phyloP scores from a whole-genome alignment of 1,139 yeast species.

The Nematodospora anomalae region DNA sequence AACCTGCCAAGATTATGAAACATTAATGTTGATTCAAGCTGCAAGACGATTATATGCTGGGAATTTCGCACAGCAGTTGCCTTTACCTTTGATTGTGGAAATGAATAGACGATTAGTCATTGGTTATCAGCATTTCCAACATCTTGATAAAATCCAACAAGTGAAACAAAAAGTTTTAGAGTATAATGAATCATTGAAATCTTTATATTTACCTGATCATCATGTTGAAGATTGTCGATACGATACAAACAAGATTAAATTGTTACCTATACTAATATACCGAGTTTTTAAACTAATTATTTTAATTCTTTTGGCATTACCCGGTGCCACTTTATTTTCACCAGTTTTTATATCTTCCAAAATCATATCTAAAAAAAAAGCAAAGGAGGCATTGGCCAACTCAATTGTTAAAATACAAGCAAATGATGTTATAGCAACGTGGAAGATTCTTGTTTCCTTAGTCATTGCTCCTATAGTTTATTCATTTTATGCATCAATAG shows the following conservation, averaged over 20 bases:
- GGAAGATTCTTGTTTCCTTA: constrained; percentile 90
- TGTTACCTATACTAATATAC: constrained; percentile 46
- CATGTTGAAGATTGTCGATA: constrained; percentile 68
- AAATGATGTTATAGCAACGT: constrained; percentile 89
- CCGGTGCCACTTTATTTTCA: constrained; percentile 80
- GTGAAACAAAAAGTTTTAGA: constrained; percentile 60
- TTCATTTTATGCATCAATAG: constrained; percentile 71
- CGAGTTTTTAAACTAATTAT: constrained; percentile 56
- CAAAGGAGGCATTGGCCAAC: constrained; percentile 76
- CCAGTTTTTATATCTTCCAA: constrained; percentile 87
- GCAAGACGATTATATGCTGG: constrained; percentile 88
- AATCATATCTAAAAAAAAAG: constrained; percentile 67
- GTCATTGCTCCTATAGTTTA: constrained; percentile 87
- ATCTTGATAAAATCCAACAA: constrained; percentile 66
- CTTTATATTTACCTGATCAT: constrained; percentile 83
- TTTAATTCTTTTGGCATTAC: constrained; percentile 65
- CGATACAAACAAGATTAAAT: constrained; percentile 44
- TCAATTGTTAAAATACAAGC: constrained; percentile 90
- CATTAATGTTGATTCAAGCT: constrained; percentile 89
- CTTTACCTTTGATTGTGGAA: constrained; percentile 82
- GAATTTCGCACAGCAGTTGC: constrained; percentile 63
- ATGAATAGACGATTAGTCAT: constrained; percentile 81
- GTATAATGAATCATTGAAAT: constrained; percentile 67
- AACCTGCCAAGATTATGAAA: constrained; percentile 88
- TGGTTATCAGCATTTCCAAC: constrained; percentile 74